These are phyloP conservation scores for Phytopythium aichiense DNA, from an alignment of 352 stramenopile species.

Conservation along the genomic window DNA sequence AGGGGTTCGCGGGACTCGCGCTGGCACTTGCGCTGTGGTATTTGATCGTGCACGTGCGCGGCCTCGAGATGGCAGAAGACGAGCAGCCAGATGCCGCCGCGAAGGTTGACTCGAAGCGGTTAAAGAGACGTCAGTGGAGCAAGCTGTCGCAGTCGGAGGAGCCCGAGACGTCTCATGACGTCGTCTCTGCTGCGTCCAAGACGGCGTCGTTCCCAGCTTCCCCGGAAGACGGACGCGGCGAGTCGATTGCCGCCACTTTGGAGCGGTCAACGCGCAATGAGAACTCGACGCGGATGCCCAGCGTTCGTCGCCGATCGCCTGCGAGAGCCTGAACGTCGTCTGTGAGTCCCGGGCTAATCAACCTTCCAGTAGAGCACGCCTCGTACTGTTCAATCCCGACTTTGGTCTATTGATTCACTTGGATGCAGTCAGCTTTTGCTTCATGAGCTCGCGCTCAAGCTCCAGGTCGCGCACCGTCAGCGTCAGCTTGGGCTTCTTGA, in stretches of 20 bases:
- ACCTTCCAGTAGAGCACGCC: background rate
- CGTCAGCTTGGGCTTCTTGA: constrained; percentile 34
- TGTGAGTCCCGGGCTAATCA: background rate
- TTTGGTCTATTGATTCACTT: constrained; percentile 5
- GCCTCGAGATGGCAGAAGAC: background rate
- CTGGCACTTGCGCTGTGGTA: background rate
- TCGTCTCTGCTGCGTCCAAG: background rate
- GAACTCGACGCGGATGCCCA: background rate
- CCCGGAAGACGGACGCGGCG: background rate
- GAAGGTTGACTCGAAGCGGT: background rate
- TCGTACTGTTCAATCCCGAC: background rate
- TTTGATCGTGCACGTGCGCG: background rate
- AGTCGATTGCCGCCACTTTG: background rate
- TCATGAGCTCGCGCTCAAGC: constrained; percentile 79
- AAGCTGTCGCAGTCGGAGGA: background rate
- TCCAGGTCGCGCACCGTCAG: constrained; percentile 78
- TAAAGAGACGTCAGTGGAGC: background rate
- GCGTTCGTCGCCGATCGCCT: background rate
- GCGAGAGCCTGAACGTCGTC: background rate
- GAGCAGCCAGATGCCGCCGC: background rate
- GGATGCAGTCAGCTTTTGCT: constrained; percentile 14
- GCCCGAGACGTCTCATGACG: background rate
- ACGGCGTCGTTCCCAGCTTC: background rate
- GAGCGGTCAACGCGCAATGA: background rate
- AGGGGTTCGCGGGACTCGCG: background rate